phyloP scores from a whole-genome alignment of 208 protist genomes.

The Leishmania gerbilli region DNA sequence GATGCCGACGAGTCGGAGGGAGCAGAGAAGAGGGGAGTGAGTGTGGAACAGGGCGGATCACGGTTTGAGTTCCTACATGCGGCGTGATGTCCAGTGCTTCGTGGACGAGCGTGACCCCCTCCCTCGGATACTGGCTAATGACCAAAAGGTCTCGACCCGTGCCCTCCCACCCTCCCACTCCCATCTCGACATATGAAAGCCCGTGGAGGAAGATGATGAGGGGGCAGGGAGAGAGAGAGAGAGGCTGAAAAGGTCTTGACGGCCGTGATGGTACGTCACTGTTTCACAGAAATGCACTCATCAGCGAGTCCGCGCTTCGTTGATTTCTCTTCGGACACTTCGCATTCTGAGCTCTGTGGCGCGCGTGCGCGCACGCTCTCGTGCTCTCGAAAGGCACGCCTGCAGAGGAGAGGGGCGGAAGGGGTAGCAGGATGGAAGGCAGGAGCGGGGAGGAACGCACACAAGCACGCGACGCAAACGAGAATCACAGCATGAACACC shows the following conservation, averaged over 20 bases:
- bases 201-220: background rate
- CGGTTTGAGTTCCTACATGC: background rate
- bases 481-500: constrained; percentile 17
- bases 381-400: background rate
- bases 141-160: no score
- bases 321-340: background rate
- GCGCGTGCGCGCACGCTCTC: background rate
- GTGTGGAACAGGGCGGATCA: background rate
- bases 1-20: background rate
- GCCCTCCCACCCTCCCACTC: background rate
- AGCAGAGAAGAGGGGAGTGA: constrained; percentile 7
- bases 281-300: background rate
- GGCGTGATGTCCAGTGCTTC: background rate
- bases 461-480: background rate
- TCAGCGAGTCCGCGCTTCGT: background rate
- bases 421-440: background rate
- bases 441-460: background rate
- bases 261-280: background rate
- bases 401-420: background rate
- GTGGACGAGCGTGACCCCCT: background rate
- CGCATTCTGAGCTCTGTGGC: background rate
- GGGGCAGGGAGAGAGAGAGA: background rate
- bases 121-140: background rate
- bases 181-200: background rate
- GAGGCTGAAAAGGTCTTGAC: background rate